phyloP scores from a whole-genome alignment of 768 basidiomycete species.

The Rhodotorula kratochvilovae region DNA sequence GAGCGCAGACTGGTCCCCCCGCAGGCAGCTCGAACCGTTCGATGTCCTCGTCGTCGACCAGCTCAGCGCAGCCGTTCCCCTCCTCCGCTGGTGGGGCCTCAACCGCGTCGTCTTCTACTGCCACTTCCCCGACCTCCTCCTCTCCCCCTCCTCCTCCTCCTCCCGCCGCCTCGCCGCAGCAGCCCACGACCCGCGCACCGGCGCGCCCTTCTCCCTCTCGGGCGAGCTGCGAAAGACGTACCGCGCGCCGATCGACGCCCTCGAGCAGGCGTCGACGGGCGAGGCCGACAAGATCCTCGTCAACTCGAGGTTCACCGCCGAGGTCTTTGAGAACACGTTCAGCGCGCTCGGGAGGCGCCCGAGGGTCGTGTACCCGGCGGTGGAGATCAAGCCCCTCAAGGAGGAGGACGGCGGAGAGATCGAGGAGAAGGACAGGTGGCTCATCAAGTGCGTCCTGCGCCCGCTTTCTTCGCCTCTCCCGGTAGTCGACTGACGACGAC shows the following conservation, averaged over 20 bases:
- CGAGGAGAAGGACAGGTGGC: constrained; percentile 50
- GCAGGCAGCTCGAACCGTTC: constrained; percentile 41
- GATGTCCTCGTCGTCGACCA: constrained; percentile 95
- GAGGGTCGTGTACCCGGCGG: constrained; percentile 89
- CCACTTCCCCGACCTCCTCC: constrained; percentile 93
- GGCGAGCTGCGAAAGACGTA: constrained; percentile 64
- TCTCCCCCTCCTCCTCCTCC: constrained; percentile 45
- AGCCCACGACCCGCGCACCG: constrained; percentile 29
- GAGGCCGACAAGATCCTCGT: constrained; percentile 86
- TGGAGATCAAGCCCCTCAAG: constrained; percentile 62
- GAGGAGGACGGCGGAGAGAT: constrained; percentile 51
- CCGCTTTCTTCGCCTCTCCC: no score
- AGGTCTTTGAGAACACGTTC: constrained; percentile 72
- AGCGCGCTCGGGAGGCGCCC: constrained; percentile 61
- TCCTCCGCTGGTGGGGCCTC: constrained; percentile 62
- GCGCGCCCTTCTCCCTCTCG: constrained; percentile 17
- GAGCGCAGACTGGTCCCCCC: constrained; percentile 30
- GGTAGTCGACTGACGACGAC: not conserved
- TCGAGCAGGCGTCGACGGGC: constrained; percentile 83
- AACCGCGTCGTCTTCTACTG: constrained; percentile 95
- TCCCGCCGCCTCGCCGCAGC: constrained; percentile 46
- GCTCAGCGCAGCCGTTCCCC: constrained; percentile 82
- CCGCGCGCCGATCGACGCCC: constrained; percentile 78
- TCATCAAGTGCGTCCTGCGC: constrained; percentile 22
- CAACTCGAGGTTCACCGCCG: constrained; percentile 85